These are phyloP conservation scores for Jasminum sambac DNA, from an alignment of 257 asterid species.

Conservation along the genomic window DNA sequence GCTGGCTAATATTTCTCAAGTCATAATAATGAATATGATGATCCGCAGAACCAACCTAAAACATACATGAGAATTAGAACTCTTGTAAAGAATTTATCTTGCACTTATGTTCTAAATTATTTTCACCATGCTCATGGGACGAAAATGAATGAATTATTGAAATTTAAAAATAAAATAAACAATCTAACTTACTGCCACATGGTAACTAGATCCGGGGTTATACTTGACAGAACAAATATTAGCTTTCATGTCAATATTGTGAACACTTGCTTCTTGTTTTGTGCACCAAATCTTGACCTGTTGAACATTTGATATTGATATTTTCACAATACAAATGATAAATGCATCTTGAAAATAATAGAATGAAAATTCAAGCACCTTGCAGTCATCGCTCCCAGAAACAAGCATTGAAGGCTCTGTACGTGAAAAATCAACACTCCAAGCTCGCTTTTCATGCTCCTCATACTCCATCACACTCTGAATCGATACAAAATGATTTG, in stretches of 20 bases:
- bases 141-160: conserved; percentile 6
- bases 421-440: conserved; percentile 88
- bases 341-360: neutral
- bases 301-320: conserved; percentile 21
- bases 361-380: conserved; percentile 41
- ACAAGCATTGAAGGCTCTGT: conserved; percentile 89
- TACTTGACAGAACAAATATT: conserved; percentile 90
- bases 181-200: conserved; percentile 57
- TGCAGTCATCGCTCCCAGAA: conserved; percentile 92
- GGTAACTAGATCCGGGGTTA: conserved; percentile 82
- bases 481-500: conserved; percentile 14
- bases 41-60: conserved; percentile 93
- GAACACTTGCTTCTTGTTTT: conserved; percentile 80
- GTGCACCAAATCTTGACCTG: conserved; percentile 94
- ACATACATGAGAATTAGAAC: conserved; percentile 3
- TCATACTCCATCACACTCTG: conserved; percentile 93
- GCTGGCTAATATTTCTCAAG: conserved; percentile 71
- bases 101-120: neutral
- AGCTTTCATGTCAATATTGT: conserved; percentile 85
- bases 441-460: conserved; percentile 94
- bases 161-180: conserved; percentile 9
- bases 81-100: conserved; percentile 12
- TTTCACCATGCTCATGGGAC: conserved; percentile 1
- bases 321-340: neutral
- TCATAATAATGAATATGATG: conserved; percentile 84